Percentiles rank a stretch among this genome's conserved stretches.
Evolutionary conservation across 2,329 filamentous ascomycete genomes (phyloP).

Genomic region (Didymella pomorum): DNA sequence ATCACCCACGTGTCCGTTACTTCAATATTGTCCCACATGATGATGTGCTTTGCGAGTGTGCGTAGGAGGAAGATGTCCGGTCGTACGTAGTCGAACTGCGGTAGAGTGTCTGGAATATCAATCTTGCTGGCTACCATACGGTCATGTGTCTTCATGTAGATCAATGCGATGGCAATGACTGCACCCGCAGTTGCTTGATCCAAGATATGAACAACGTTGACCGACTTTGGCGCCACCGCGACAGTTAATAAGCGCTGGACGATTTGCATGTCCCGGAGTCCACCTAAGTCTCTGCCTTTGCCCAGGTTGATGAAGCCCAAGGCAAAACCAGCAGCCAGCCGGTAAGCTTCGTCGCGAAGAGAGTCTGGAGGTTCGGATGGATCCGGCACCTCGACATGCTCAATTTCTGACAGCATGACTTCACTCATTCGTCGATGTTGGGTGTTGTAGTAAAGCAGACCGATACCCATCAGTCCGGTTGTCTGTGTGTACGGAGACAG

Average conservation of each 20-base stretch:
- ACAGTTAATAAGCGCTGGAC: constrained; percentile 86
- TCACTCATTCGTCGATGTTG: constrained; percentile 99
- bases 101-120: constrained; percentile 85
- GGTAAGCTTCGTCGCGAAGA: constrained; percentile 92
- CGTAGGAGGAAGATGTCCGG: constrained; percentile 91
- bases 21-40: constrained; percentile 87
- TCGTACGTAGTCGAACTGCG: constrained; percentile 94
- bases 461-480: constrained; percentile 96
- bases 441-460: constrained; percentile 90
- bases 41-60: constrained; percentile 87
- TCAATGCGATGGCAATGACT: constrained; percentile 85
- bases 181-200: constrained; percentile 95
- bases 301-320: constrained; percentile 94
- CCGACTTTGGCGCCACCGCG: constrained; percentile 87
- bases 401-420: constrained; percentile 97
- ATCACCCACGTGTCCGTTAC: constrained; percentile 78
- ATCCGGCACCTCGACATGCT: constrained; percentile 84
- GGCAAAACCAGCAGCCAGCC: constrained; percentile 90
- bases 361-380: constrained; percentile 72
- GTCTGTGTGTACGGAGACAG: constrained; percentile 93
- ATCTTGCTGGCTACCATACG: constrained; percentile 86
- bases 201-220: constrained; percentile 89
- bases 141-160: constrained; percentile 98
- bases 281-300: constrained; percentile 85
- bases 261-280: constrained; percentile 91